Evolutionary conservation across 1,139 yeast genomes (phyloP), one percentile per base, ranked within the genome.

Genomic region (Yamadazyma songkhlaensis): DNA sequence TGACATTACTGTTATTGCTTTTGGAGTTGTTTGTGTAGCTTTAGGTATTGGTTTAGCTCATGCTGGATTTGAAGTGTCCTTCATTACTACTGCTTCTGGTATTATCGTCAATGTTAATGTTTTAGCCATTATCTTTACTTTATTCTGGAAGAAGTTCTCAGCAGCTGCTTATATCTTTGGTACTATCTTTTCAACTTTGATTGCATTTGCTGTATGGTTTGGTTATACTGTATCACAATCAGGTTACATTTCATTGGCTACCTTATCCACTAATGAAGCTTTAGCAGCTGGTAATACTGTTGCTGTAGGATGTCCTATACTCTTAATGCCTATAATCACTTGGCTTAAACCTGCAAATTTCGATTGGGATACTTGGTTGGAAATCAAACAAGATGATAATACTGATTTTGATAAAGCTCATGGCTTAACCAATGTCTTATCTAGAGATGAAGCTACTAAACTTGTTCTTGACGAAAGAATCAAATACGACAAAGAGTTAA

Each of bases 71-170:
- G 61, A 40, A 47, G 60, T 42, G 51, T 59, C 51, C 46, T 59
- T 47, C 59, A 46, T 47, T 13, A 45, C 50, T 13, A 46, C 50
- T 22, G 49, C 48, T 29, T 46, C 50, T 25, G 70, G 70, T 34
- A 63, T 65, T 34, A 54, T 62, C 28, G 47, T 65, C 13, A 65
- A 66, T 31, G 71, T 64, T 22, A 51, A 60, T 37, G 66, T 68
- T 1, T 53, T 64, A 10, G 55, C 61, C 2, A 50, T 61, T 24
- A 49, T 45, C n/a, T 44, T 44, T 13, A 44, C 66, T 17, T 54
- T 52, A 25, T 75, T 75, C 40, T 77, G 81, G 51, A 72, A 72
- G 36, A 77, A 77, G 22, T 66, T 74, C 35, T 66, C 76, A 2
- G 55, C 53, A 30, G 53, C 57, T 37, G 68, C 74, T 10, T 71